Conservation (phyloP, 306 rosid genomes). For the Heteromeles arbutifolia region DNA sequence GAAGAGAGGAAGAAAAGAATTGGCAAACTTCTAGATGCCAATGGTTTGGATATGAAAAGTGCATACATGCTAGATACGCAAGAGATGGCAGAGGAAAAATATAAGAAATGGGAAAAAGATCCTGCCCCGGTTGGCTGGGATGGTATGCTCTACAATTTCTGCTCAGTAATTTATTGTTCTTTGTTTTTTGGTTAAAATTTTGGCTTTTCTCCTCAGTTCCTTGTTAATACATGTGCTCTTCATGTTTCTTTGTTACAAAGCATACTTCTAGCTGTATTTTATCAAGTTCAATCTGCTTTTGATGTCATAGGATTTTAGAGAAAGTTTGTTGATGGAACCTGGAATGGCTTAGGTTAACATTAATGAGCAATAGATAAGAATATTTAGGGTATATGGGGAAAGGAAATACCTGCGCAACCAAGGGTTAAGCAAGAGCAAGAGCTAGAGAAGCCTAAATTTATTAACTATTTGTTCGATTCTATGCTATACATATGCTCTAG, state of each 20-base stretch:
- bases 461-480: neutral
- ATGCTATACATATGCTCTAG: neutral
- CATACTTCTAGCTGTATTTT: neutral
- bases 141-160: slow-evolving; percentile 42
- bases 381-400: neutral
- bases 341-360: neutral
- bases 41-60: slow-evolving; percentile 79
- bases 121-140: slow-evolving; percentile 98
- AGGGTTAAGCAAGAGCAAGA: neutral
- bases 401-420: neutral
- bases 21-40: slow-evolving; percentile 92
- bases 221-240: neutral
- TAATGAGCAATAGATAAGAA: neutral
- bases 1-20: slow-evolving; percentile 89
- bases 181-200: neutral
- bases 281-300: neutral
- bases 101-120: slow-evolving; percentile 98
- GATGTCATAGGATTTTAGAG: neutral
- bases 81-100: slow-evolving; percentile 75
- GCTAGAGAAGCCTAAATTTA: neutral
- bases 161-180: neutral
- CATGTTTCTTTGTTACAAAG: neutral
- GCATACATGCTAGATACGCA: slow-evolving; percentile 94
- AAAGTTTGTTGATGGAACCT: neutral
- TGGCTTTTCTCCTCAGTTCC: neutral